Evolutionary conservation across 805 yeast species (phyloP).

Genomic region (Wickerhamomyces bisporus): DNA sequence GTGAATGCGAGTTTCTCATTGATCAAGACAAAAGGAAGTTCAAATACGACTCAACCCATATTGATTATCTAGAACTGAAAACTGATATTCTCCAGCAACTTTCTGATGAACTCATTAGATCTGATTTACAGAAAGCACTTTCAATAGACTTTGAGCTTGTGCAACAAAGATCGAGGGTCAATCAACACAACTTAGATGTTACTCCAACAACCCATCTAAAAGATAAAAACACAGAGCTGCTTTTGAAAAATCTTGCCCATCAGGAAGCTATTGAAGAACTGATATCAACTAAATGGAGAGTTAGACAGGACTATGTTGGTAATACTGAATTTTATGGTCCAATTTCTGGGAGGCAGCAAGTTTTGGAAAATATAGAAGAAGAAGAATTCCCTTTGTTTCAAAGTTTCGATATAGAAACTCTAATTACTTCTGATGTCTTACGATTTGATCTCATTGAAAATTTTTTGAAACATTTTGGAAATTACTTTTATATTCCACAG

Average conservation of each 20-base stretch:
- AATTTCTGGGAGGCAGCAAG: constrained; percentile 28
- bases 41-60: constrained; percentile 28
- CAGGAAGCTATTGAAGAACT: constrained; percentile 29
- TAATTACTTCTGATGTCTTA: constrained; percentile 1
- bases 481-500: constrained; percentile 23
- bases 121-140: constrained; percentile 15
- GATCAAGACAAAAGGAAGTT: constrained; percentile 25
- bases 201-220: not conserved
- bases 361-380: constrained; percentile 18
- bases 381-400: constrained; percentile 1
- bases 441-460: constrained; percentile 9
- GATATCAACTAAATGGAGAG: constrained; percentile 30
- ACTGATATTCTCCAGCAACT: constrained; percentile 24
- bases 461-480: constrained; percentile 24
- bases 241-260: constrained; percentile 20
- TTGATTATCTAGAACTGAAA: constrained; percentile 27
- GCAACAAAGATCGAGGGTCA: constrained; percentile 1
- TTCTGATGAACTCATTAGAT: constrained; percentile 20
- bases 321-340: constrained; percentile 32
- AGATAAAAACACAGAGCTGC: constrained; percentile 5
- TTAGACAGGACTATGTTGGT: constrained; percentile 22
- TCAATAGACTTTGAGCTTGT: constrained; percentile 9
- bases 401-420: not conserved
- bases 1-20: constrained; percentile 21
- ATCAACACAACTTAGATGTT: too few species aligned